Percentiles rank a stretch among this genome's conserved stretches.
phyloP scores from a whole-genome alignment of 305 asterid genomes.

The Ajuga reptans region DNA sequence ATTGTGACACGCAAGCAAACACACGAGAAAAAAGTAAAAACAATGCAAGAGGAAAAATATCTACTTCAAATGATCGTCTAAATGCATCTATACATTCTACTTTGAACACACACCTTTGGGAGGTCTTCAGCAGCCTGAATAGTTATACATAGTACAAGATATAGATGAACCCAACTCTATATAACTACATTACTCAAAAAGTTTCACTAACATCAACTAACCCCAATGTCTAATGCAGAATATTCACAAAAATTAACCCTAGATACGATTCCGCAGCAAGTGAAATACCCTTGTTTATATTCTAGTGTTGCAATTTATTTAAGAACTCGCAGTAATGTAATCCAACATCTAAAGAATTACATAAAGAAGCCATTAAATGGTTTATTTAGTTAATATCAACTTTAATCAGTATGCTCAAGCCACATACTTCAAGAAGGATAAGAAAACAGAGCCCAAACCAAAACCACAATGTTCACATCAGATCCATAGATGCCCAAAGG shows the following conservation, averaged over 20 bases:
- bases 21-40: not conserved
- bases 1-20: not conserved
- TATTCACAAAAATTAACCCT: not conserved
- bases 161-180: not conserved
- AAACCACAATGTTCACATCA: constrained; percentile 8
- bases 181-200: not conserved
- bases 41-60: not conserved
- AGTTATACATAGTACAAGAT: not conserved
- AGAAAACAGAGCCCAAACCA: not conserved
- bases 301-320: not conserved
- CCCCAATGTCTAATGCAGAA: not conserved
- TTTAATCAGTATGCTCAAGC: not conserved
- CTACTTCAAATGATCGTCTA: not conserved
- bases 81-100: not conserved
- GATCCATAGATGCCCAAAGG: constrained; percentile 22
- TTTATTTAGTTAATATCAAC: not conserved
- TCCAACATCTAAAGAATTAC: not conserved
- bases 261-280: not conserved
- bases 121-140: not conserved
- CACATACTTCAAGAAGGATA: constrained; percentile 2
- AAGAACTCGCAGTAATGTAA: not conserved
- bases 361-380: not conserved
- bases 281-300: not conserved
- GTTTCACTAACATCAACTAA: not conserved
- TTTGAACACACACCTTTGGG: not conserved